Evolutionary conservation across 2,329 filamentous ascomycete genomes (phyloP), one percentile per base, ranked within the genome.

Genomic region (Sordariomycetes sp.): DNA sequence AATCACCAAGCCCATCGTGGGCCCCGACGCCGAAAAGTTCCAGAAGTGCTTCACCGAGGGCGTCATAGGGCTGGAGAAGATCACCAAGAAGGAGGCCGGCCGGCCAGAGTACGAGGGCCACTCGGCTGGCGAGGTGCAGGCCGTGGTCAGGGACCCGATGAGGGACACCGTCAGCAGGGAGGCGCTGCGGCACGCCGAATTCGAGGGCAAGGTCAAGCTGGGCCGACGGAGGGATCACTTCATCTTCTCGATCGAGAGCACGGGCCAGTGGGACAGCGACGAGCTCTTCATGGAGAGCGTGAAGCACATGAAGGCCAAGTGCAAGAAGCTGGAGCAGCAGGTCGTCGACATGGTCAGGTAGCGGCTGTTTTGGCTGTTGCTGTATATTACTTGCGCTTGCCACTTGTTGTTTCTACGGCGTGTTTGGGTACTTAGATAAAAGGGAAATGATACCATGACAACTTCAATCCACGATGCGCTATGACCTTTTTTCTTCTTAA

Each of bases 121-220:
- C 46, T n/a, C n/a, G n/a, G 76, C 79, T 37, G 87, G 88, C 34
- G 80, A 94, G 63, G 61, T 74, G 48, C 93, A 93, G 64, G 92
- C 90, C 1, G 86, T 94, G 0, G 90, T 98, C 2, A 64, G 67
- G 42, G 80, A 96, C 56, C 67, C 90, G 2, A 93, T 95, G 79
- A 85, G 83, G 51, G 93, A 98, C 57, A 96, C 90, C 0, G 90
- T 98, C 41, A 93, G 84, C 59, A 76, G 92, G 45, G 93, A 98
- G 63, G 92, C 83, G 51, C 61, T 98, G 52, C 78, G 92, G 32
- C 90, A 98, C 55, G 71, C 80, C 18, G 92, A 96, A 62, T 96
- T 98, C 63, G 77, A 92, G 60, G 85, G 79, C 54, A 98, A 95
- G 68, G 92, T 98, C 43, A 88, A 87, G 68, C 75, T 98, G 21